Base-by-base conservation (phyloP, 169 alveolate genomes). In the Plasmodium sp. region DNA sequence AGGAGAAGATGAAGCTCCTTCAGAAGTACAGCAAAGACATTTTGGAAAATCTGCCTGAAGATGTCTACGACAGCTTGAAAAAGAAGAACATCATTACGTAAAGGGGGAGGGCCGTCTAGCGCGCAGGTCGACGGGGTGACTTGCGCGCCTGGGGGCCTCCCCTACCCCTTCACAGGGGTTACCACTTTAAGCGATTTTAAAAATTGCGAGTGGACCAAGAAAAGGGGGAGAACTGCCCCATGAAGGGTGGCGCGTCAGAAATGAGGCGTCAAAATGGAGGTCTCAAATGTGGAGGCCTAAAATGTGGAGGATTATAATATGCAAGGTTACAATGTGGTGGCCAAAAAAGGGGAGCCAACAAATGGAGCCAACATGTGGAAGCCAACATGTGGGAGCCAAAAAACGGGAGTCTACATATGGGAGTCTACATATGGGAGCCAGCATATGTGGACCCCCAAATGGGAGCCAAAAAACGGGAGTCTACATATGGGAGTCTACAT, bases 21-120 rank as follows among this genome's bases (percentile, higher is more conserved):
- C 91, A 80, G 81, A 88, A 80, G 31, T 88, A 88, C 58, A 88
- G 90, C 51, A 62, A 88, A 27, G 94, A 88, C 51, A 77, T 88
- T 36, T 18, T 88, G 51, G 31, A 88, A 80, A 79, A 80, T 0
- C 36, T 88, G 7, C 94, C 94, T n/a, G 90, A 88, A 3, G 84
- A 88, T 27, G 83, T 31, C n/a, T 88, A 80, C 74, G 80, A 88
- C 16, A 88, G 74, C 39, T 27, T 88, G 18, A 88, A 88, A 43
- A 80, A 81, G 34, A 10, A 62, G 34, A 88, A 88, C 67, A 43
- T 88, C 34, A 88, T 88, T 62, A 62, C 81, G n/a, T 84, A 75
- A 45, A 12, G 27, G 7, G 7, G 75, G 43, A 5, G 7, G 75
- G 43, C n/a, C 16, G 77, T 67, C 77, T 16, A 51, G 62, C 16